A percentile compares a stretch with the other conserved stretches of the same genome.
phyloP scores from a whole-genome alignment of 2,329 filamentous ascomycete genomes.

The Remersonia thermophila region DNA sequence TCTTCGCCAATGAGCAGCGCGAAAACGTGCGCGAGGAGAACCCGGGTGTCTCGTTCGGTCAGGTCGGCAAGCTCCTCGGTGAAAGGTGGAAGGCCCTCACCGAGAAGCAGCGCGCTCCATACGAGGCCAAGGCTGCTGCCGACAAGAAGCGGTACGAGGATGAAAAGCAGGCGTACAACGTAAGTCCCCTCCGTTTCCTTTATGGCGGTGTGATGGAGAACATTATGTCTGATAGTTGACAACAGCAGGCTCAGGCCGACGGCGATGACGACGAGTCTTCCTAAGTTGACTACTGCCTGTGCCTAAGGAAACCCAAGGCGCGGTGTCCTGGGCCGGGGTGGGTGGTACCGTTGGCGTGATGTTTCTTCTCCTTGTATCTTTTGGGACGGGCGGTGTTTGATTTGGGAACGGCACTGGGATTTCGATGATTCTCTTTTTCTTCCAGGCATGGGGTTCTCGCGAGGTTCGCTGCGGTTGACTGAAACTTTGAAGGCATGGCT shows the following conservation, averaged over 20 bases:
- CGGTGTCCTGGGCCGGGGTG: no score
- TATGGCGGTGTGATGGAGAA: not conserved
- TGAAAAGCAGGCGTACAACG: slow-evolving; percentile 89
- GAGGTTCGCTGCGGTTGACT: slow-evolving; percentile 11
- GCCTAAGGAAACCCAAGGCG: no score
- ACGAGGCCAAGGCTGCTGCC: slow-evolving; percentile 88
- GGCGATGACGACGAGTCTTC: slow-evolving; percentile 43
- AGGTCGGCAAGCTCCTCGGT: slow-evolving; percentile 95
- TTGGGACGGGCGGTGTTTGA: slow-evolving; percentile 22
- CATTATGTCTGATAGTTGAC: slow-evolving; percentile 6
- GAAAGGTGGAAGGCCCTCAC: slow-evolving; percentile 97
- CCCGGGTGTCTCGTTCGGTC: slow-evolving; percentile 92
- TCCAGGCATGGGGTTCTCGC: slow-evolving; percentile 18
- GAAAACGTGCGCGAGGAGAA: slow-evolving; percentile 98
- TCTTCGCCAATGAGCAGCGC: slow-evolving; percentile 99
- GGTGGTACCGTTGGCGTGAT: slow-evolving; percentile 9
- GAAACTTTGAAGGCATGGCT: no score
- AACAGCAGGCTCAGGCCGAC: slow-evolving; percentile 34
- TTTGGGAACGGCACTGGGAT: slow-evolving; percentile 18
- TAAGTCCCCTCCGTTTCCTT: slow-evolving; percentile 39
- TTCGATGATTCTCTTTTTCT: slow-evolving; percentile 18
- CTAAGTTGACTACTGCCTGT: slow-evolving; percentile 17
- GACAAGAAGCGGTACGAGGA: slow-evolving; percentile 99
- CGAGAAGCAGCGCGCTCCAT: slow-evolving; percentile 85
- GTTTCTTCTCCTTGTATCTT: slow-evolving; percentile 20